Evolutionary conservation across 352 stramenopile species (phyloP).

Genomic region (Phytopythium aichiense): DNA sequence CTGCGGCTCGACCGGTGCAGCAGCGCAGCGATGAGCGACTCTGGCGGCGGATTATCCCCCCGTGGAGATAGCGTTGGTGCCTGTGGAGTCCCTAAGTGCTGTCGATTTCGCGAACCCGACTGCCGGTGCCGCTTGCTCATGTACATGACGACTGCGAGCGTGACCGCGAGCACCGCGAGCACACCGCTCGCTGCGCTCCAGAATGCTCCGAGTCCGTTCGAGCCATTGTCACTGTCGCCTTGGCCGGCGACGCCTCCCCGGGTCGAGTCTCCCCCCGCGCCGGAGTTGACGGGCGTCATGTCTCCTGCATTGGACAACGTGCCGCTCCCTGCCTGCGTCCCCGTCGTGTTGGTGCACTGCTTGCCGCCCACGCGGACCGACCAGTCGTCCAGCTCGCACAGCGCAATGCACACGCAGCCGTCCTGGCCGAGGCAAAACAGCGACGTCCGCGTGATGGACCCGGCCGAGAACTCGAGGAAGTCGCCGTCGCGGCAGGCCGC

Average conservation of each 20-base stretch:
- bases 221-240: too few relatives aligned
- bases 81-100: background rate
- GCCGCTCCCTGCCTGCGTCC: background rate
- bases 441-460: constrained; percentile 1
- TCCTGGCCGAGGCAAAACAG: constrained; percentile 20
- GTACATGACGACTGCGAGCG: constrained; percentile 8
- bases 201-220: background rate
- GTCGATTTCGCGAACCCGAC: background rate
- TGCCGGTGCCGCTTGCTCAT: constrained; percentile 7
- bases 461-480: constrained; percentile 7
- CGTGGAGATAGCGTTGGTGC: constrained; percentile 1
- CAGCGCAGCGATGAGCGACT: background rate
- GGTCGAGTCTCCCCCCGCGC: constrained; percentile 1
- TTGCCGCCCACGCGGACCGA: constrained; percentile 17
- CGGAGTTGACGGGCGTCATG: background rate
- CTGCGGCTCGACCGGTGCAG: background rate
- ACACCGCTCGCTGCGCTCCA: background rate
- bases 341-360: constrained; percentile 11
- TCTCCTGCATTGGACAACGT: background rate
- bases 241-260: background rate
- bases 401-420: constrained; percentile 26
- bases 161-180: background rate
- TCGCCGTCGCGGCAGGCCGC: constrained; percentile 3
- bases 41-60: background rate
- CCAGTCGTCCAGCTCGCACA: constrained; percentile 23